Base-by-base conservation (phyloP, 2,329 filamentous ascomycete species). In the Ceratocystis cacaofunesta region DNA sequence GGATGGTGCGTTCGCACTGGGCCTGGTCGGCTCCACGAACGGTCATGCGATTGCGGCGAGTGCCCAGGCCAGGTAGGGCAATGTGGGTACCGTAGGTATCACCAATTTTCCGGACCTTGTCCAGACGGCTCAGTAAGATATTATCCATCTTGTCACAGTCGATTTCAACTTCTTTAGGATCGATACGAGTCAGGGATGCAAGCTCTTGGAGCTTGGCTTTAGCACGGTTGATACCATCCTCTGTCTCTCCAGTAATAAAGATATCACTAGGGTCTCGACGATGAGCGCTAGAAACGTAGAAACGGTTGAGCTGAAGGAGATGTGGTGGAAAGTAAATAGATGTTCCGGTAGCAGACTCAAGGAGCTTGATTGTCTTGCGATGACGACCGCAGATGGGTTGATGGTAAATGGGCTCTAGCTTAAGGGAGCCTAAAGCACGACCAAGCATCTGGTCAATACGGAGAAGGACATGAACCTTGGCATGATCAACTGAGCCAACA, bases 241-340 rank as follows among this genome's bases (percentile, higher is more conserved):
- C 84, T 64, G 81, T 90, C 71, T 95, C 89, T 64, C 94, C 94
- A 2, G 94, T 97, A 72, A 99, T 96, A 75, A 94, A 95, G 68
- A 99, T 90, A 72, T 96, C 89, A 72, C 91, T 86, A 43, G 92
- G 88, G 63, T 91, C 89, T 70, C 94, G 86, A 67, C 89, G 85
- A 65, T 85, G 85, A 22, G 91, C 91, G 69, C 89, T 90, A 6
- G 85, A 85, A 1, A 92, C 92, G 64, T 86, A 89, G 74, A 96
- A 99, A 67, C 90, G 88, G 73, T 94, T 96, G 69, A 96, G 86
- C 67, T 88, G 86, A 15, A 92, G 92, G 73, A 97, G 97, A 0
- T 92, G 88, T 6, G 92, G 91, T 32, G 94, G 94, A 73, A 99
- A 97, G 77, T 99, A 99, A 71, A 99, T 97, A 69, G 94, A 92